These are phyloP conservation scores for Verticillium alfalfae DNA, from an alignment of 2,329 filamentous ascomycete species.

Conservation along the genomic window DNA sequence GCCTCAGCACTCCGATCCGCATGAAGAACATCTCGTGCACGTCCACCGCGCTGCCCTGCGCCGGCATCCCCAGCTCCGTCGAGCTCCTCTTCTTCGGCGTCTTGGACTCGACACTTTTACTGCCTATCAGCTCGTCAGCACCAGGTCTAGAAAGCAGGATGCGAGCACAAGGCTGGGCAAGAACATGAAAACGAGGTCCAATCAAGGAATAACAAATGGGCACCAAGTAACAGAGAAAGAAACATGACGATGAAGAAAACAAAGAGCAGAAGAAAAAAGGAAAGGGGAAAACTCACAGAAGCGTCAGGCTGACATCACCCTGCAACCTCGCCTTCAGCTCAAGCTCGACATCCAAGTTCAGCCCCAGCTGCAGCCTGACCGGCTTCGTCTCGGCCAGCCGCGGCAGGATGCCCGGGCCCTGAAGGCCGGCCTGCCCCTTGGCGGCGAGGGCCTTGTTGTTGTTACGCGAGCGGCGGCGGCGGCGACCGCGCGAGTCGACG, in stretches of 20 bases:
- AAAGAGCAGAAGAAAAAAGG: too few species aligned
- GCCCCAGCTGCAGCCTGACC: constrained; percentile 62
- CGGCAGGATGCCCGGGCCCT: constrained; percentile 14
- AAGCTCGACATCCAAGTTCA: constrained; percentile 73
- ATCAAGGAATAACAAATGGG: background rate
- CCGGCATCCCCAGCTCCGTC: constrained; percentile 3
- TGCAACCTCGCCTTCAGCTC: constrained; percentile 74
- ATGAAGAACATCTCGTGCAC: constrained; percentile 24
- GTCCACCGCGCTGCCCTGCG: constrained; percentile 4
- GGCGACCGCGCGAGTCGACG: constrained; percentile 3
- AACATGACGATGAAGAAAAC: background rate
- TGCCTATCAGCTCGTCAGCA: constrained; percentile 1
- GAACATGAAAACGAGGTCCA: background rate
- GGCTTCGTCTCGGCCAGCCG: constrained; percentile 45
- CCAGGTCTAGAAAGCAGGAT: background rate
- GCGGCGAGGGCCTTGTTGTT: constrained; percentile 5
- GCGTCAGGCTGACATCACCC: constrained; percentile 65
- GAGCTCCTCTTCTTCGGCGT: constrained; percentile 3
- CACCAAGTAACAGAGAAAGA: background rate
- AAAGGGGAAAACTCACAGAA: constrained; percentile 49
- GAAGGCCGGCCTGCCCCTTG: background rate
- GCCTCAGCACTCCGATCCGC: constrained; percentile 21
- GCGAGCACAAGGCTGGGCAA: too few species aligned
- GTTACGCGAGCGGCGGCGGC: constrained; percentile 3
- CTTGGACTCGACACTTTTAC: constrained; percentile 7